These are phyloP conservation scores for Cyberlindnera saturnus DNA, from an alignment of 805 yeast genomes.

Conservation along the genomic window DNA sequence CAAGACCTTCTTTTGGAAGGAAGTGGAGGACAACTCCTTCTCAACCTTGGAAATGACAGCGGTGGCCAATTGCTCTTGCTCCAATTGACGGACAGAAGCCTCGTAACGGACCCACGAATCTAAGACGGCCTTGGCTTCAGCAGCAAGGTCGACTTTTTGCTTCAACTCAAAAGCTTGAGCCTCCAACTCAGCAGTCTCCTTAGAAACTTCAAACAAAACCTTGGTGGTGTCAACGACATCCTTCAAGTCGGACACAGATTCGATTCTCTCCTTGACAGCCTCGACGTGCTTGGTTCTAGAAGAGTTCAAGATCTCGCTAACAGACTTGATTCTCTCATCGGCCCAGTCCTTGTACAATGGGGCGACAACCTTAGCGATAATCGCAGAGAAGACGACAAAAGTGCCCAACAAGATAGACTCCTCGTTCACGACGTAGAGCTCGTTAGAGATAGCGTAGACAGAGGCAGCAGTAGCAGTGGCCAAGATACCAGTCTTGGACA, in stretches of 20 bases:
- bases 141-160: constrained; percentile 81
- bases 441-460: constrained; percentile 89
- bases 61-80: constrained; percentile 87
- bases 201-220: constrained; percentile 87
- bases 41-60: constrained; percentile 84
- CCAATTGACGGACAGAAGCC: constrained; percentile 90
- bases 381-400: constrained; percentile 68
- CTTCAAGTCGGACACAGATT: constrained; percentile 79
- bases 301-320: constrained; percentile 73
- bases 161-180: constrained; percentile 89
- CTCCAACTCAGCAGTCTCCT: constrained; percentile 95
- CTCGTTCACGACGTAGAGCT: constrained; percentile 87
- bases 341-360: constrained; percentile 96
- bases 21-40: constrained; percentile 75
- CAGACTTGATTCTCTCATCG: constrained; percentile 73
- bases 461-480: constrained; percentile 96
- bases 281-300: constrained; percentile 87
- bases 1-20: constrained; percentile 90
- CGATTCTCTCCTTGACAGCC: constrained; percentile 91
- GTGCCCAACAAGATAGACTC: constrained; percentile 83
- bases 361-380: constrained; percentile 81
- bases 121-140: constrained; percentile 89
- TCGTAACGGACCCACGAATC: constrained; percentile 99
- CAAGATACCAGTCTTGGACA: constrained; percentile 90
- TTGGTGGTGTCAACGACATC: constrained; percentile 90